Evolutionary conservation across 108 stramenopile species (phyloP).

Genomic region (Skeletonema potamos): DNA sequence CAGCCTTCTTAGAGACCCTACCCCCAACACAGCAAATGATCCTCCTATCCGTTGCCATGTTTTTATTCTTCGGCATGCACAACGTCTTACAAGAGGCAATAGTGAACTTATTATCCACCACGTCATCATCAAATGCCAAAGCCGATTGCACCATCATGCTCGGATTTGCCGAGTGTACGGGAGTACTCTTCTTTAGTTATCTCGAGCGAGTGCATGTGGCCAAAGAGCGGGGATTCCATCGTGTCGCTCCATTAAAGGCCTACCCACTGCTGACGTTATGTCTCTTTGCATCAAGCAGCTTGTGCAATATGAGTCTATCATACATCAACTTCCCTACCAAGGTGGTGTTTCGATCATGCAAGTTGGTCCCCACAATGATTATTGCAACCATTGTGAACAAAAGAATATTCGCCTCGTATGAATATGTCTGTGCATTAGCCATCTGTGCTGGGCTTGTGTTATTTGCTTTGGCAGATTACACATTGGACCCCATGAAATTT

Average conservation of each 20-base stretch:
- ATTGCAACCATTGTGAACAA: conserved; percentile 32
- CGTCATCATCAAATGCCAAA: conserved; percentile 13
- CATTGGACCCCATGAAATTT: conserved; percentile 45
- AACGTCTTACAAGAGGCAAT: conserved; percentile 62
- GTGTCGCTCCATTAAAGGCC: conserved; percentile 39
- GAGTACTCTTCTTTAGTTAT: conserved; percentile 54
- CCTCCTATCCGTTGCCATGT: conserved; percentile 35
- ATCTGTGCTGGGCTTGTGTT: conserved; percentile 39
- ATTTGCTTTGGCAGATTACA: conserved; percentile 38
- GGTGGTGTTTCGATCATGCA: conserved; percentile 52
- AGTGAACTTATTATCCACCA: conserved; percentile 29
- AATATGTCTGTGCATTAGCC: conserved; percentile 37
- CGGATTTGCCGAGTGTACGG: conserved; percentile 69
- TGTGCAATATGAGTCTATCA: conserved; percentile 27
- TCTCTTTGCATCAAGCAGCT: conserved; percentile 57
- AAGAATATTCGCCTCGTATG: conserved; percentile 12
- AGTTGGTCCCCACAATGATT: conserved; percentile 48
- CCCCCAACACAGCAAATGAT: conserved; percentile 46
- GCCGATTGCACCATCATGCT: conserved; percentile 49
- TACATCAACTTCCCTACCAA: conserved; percentile 42
- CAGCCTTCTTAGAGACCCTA: conserved; percentile 24
- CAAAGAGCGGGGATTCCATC: conserved; percentile 26
- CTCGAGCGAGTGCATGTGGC: conserved; percentile 34
- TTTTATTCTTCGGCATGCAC: conserved; percentile 63
- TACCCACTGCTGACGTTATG: conserved; percentile 54